These are phyloP conservation scores for Fusarium haematococcum DNA, from an alignment of 2,329 filamentous ascomycete species.

Conservation along the genomic window DNA sequence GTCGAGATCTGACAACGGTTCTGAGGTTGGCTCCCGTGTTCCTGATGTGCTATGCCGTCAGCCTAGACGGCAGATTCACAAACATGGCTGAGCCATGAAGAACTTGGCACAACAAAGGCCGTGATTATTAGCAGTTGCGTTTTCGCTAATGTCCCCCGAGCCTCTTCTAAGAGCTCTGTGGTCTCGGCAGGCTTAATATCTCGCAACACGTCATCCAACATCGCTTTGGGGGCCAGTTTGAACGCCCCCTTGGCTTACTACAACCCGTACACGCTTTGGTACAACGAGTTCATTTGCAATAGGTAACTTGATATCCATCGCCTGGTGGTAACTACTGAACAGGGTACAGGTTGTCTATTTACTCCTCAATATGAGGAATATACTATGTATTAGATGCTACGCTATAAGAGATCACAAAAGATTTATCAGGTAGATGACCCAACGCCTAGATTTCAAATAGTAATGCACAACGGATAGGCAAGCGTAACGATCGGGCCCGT, in stretches of 20 bases:
- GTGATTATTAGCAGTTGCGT: background rate
- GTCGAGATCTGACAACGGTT: background rate
- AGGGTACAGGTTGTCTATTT: background rate
- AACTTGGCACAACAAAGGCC: background rate
- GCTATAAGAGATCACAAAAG: background rate
- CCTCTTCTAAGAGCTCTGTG: background rate
- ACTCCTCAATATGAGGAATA: background rate
- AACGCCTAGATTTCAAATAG: background rate
- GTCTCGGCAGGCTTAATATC: background rate
- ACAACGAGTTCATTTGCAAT: background rate
- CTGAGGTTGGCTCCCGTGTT: background rate
- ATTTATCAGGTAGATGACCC: too few relatives aligned
- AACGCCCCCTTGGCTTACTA: background rate
- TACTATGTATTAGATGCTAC: background rate
- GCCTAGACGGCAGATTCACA: background rate
- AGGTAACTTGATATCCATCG: background rate
- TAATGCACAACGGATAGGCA: background rate
- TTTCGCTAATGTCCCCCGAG: background rate
- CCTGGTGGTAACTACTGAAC: background rate
- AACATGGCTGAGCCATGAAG: background rate
- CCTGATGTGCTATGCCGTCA: background rate
- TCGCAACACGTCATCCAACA: background rate
- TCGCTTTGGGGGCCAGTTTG: background rate
- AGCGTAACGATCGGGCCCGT: accelerated
- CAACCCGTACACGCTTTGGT: background rate